These are phyloP conservation scores for Leccinellum rugosiceps DNA, from an alignment of 768 basidiomycete species.

Conservation along the genomic window DNA sequence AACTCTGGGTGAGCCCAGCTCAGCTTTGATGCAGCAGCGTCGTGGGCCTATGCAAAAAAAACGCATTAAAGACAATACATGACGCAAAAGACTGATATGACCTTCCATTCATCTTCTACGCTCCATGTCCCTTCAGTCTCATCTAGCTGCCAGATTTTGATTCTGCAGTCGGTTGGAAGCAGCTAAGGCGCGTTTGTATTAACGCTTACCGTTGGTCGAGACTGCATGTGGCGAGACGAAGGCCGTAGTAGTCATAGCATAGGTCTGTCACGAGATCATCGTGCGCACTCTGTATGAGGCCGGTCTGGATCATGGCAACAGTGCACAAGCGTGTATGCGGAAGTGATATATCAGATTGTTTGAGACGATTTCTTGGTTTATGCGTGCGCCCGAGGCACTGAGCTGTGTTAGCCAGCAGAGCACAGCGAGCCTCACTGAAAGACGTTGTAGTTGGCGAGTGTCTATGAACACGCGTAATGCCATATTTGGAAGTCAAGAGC, in stretches of 20 bases:
- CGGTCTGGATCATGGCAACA: slow-evolving; percentile 67
- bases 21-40: slow-evolving; percentile 80
- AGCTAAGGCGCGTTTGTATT: slow-evolving; percentile 1
- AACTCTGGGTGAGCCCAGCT: slow-evolving; percentile 94
- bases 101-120: slow-evolving; percentile 91
- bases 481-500: slow-evolving; percentile 8
- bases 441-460: neutral
- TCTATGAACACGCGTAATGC: neutral
- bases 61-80: neutral
- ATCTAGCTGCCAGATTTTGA: slow-evolving; percentile 84
- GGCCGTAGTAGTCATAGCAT: slow-evolving; percentile 88
- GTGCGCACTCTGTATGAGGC: slow-evolving; percentile 75
- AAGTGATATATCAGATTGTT: neutral
- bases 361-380: neutral
- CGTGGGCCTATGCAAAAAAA: slow-evolving; percentile 74
- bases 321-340: neutral
- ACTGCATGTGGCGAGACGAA: slow-evolving; percentile 74
- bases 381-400: neutral
- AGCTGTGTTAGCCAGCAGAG: neutral
- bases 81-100: slow-evolving; percentile 24
- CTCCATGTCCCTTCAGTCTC: slow-evolving; percentile 72
- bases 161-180: slow-evolving; percentile 36
- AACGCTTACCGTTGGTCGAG: slow-evolving; percentile 69
- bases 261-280: slow-evolving; percentile 82
- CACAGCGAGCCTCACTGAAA: neutral